Percentiles rank a stretch among this genome's conserved stretches.
Evolutionary conservation across 1,284 basidiomycete genomes (phyloP).

Genomic region (Trichosporon sp.): DNA sequence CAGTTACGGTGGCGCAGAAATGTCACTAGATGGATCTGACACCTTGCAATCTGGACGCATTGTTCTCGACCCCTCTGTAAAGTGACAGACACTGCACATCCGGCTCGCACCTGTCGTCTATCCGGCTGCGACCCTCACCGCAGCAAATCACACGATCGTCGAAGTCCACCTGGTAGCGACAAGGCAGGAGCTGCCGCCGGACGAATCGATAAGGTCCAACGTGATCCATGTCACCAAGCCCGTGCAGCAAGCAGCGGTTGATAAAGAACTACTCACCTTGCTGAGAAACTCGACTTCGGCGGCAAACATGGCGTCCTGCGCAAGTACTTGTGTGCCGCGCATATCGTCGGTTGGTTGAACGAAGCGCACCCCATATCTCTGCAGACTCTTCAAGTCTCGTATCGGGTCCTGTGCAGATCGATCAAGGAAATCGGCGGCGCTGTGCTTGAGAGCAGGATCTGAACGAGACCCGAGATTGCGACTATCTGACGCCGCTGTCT

Average conservation of each 20-base stretch:
- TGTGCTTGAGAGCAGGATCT: background rate
- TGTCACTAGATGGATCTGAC: too few species aligned
- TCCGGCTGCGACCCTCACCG: too few species aligned
- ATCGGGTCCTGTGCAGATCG: background rate
- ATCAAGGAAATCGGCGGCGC: too few species aligned
- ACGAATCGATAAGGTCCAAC: too few species aligned
- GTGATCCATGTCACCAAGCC: background rate
- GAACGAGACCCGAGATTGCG: background rate
- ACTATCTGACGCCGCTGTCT: background rate
- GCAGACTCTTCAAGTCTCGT: background rate
- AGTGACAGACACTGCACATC: too few species aligned
- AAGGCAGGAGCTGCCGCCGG: too few species aligned
- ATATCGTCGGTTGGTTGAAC: background rate
- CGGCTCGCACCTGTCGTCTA: too few species aligned
- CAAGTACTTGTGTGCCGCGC: background rate
- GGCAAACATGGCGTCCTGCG: background rate
- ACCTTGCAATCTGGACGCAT: too few species aligned
- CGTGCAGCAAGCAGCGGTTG: background rate
- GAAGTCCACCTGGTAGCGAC: too few species aligned
- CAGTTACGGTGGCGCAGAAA: too few species aligned
- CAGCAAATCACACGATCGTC: too few species aligned
- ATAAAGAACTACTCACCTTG: background rate
- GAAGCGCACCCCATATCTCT: background rate
- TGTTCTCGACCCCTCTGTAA: too few species aligned
- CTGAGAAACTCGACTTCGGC: background rate